phyloP scores from a whole-genome alignment of 345 rosid genomes.

The Carallia brachiata region DNA sequence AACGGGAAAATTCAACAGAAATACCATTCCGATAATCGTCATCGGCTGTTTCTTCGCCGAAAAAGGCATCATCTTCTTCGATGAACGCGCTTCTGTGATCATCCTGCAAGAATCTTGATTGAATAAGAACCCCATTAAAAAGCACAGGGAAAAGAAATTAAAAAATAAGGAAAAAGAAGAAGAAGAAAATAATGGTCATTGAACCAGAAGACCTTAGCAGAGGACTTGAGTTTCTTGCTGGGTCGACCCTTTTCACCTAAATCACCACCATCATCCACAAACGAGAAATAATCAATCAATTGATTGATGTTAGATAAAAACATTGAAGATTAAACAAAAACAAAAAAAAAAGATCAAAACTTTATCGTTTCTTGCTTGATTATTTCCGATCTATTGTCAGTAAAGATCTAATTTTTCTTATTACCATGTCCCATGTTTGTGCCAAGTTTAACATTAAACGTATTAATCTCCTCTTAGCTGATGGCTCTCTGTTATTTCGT shows the following conservation, averaged over 20 bases:
- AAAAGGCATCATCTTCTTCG: constrained; percentile 51
- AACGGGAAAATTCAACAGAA: background rate
- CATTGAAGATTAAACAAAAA: no score
- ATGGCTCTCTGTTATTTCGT: no score
- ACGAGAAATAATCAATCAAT: background rate
- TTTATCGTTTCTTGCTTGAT: no score
- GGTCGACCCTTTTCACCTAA: constrained; percentile 75
- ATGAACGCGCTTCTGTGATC: constrained; percentile 43
- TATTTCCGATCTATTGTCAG: no score
- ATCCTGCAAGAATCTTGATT: constrained; percentile 42
- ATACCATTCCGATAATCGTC: constrained; percentile 74
- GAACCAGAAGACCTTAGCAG: constrained; percentile 44
- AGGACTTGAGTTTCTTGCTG: constrained; percentile 54
- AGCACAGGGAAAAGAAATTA: background rate
- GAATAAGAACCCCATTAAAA: background rate
- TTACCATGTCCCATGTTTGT: no score
- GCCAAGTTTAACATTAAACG: no score
- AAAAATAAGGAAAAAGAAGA: background rate
- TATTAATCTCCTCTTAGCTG: no score
- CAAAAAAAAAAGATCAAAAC: no score
- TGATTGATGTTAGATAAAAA: no score
- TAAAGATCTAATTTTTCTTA: no score
- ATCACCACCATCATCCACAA: background rate
- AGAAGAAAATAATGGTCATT: background rate
- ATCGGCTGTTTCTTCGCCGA: constrained; percentile 47